These are phyloP conservation scores for Anisogramma anomala DNA, from an alignment of 2,329 filamentous ascomycete genomes.

Conservation along the genomic window DNA sequence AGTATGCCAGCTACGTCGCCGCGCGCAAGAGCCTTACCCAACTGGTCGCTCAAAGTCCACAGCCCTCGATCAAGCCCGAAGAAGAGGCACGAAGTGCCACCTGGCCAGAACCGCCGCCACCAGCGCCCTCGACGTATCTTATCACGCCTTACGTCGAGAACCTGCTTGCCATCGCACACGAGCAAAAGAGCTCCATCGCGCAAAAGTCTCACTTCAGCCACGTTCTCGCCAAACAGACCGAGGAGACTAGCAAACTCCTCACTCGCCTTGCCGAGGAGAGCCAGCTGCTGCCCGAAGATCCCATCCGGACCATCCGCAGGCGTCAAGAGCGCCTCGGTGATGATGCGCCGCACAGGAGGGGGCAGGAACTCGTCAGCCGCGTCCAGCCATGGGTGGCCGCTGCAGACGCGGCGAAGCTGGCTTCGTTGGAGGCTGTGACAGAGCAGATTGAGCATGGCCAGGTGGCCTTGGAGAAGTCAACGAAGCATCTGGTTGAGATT, in stretches of 20 bases:
- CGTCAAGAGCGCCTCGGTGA: conserved; percentile 32
- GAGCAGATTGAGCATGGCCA: conserved; percentile 50
- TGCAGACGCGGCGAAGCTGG: conserved; percentile 47
- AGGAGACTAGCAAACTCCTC: conserved; percentile 38
- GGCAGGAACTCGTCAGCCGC: conserved; percentile 29
- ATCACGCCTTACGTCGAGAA: conserved; percentile 45
- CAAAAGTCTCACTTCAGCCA: conserved; percentile 47
- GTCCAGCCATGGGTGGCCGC: conserved; percentile 49
- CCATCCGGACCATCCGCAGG: conserved; percentile 32
- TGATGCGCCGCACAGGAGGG: conserved; percentile 28
- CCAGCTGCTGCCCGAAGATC: conserved; percentile 44
- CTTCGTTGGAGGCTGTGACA: conserved; percentile 45
- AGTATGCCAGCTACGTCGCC: conserved; percentile 43
- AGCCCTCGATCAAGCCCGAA: conserved; percentile 19
- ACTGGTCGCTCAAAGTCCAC: conserved; percentile 25
- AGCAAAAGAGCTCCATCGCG: conserved; percentile 45
- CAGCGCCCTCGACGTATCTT: conserved; percentile 29
- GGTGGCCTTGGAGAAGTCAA: conserved; percentile 41
- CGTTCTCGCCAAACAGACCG: conserved; percentile 37
- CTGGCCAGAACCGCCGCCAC: background rate
- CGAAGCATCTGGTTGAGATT: conserved; percentile 37
- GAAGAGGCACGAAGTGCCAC: background rate
- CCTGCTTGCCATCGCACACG: conserved; percentile 39
- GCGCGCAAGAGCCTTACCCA: conserved; percentile 37
- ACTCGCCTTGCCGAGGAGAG: conserved; percentile 50